These are phyloP conservation scores for Fusarium nelsonii DNA, from an alignment of 2,329 filamentous ascomycete genomes.

Conservation along the genomic window DNA sequence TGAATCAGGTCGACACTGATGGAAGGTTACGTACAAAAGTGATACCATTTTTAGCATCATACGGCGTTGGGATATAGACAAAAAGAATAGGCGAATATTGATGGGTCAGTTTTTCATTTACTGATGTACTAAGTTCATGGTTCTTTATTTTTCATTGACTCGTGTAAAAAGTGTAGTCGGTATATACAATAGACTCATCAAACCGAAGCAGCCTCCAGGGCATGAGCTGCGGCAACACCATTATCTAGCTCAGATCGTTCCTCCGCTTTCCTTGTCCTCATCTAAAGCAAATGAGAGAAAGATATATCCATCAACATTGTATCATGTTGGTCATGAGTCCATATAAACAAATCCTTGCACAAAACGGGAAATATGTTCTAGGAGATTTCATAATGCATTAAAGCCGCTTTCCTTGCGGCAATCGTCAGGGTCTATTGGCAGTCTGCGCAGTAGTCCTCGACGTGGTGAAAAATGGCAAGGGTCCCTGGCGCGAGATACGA, in stretches of 20 bases:
- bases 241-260: slow-evolving; percentile 3
- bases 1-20: slow-evolving; percentile 55
- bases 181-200: slow-evolving; percentile 35
- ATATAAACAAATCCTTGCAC: slow-evolving; percentile 20
- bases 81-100: slow-evolving; percentile 8
- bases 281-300: slow-evolving; percentile 16
- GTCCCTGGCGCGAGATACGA: slow-evolving; percentile 7
- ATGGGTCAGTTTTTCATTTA: not conserved
- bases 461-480: not conserved
- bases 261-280: not conserved
- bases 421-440: slow-evolving; percentile 13
- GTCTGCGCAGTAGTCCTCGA: slow-evolving; percentile 6
- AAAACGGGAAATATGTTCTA: slow-evolving; percentile 22
- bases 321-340: slow-evolving; percentile 28
- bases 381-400: slow-evolving; percentile 36
- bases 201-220: slow-evolving; percentile 35
- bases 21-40: not conserved
- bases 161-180: slow-evolving; percentile 15
- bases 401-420: slow-evolving; percentile 20
- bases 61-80: slow-evolving; percentile 35
- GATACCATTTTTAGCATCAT: slow-evolving; percentile 31
- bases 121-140: not conserved
- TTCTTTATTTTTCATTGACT: slow-evolving; percentile 16
- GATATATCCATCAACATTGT: slow-evolving; percentile 32
- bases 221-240: slow-evolving; percentile 18